Evolutionary conservation across 139 green algal species (phyloP), one percentile per base, ranked within the genome.

Genomic region (Haematococcus lacustris): DNA sequence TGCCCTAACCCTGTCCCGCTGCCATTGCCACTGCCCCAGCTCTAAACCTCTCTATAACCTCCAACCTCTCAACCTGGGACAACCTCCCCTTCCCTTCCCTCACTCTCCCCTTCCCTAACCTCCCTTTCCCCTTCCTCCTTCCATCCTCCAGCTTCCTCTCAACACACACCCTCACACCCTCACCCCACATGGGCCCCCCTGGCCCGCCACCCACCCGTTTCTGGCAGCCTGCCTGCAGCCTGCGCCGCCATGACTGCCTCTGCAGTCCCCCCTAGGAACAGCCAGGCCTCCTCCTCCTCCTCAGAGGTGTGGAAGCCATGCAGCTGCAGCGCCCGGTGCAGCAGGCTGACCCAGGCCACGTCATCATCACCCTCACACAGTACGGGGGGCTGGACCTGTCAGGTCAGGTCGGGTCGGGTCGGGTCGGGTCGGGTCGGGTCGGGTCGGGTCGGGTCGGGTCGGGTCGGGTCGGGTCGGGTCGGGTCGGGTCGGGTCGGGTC

Each of bases 341-440:
- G 78, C 62, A 78, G 75, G 59, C 71, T 83, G 5, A 94, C 74
- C 91, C 91, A 96, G 59, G 77, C 93, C 9, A 96, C 89, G 79
- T 96, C 87, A 51, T 96, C 90, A 57, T 86, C 83, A 1, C 90
- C 89, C 21, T 72, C 0, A 6, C 59, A 71, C 33, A 96, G 77
- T 7, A 64, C 17, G 43, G 43, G 9, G 17, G 9, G 43, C 9
- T 9, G 43, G 9, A 28, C 43, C 43, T 53, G 43, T 17, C 9
- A 53, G 43, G 43, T 53, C 9, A 53, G 43, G 43, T 9, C 9
- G 9, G 43, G 9, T 9, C 9, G 43, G 43, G 17, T 17, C 17
- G 43, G 43, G 43, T 53, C 9, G 43, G 9, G 43, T 53, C 17
- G 43, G 9, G 9, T 28, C 9, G 17, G 43, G 43, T 28, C 9